Evolutionary conservation across 2,329 filamentous ascomycete species (phyloP), one percentile per base, ranked within the genome.

Genomic region (Akanthomyces uredinophilus): DNA sequence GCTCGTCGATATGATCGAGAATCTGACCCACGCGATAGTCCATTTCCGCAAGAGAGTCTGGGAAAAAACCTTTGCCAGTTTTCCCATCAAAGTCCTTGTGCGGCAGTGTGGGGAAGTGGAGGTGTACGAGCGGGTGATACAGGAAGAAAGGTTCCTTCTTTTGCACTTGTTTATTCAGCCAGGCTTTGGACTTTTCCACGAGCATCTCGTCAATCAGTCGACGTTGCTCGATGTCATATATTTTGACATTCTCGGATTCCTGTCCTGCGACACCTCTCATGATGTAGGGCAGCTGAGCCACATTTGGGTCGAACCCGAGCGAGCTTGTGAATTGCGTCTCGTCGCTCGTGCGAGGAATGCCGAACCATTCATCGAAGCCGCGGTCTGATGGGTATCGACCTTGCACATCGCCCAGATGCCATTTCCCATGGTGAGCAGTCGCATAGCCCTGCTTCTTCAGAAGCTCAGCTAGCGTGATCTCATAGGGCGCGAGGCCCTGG

Each of bases 301-400:
- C 68, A n/a, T 74, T 70, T 2, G 72, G 68, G 0, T 67, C 68
- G 35, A 70, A 75, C 0, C 73, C 73, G 3, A 71, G 22, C 0
- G 72, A 67, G 2, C 67, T 71, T 1, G 72, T 74, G 27, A 75
- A 75, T 57, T 74, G 72, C 2, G 66, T 74, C 62, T 75, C 73
- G 56, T 75, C 72, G 0, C 72, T 74, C 0, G 72, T 75, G 7
- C 73, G 61, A 0, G 73, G 73, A 18, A 76, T 76, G 0, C 74
- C 73, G 11, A 70, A 72, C 72, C 73, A 76, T 39, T 75, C 71
- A 32, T 75, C 72, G 27, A 76, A 76, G 0, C 74, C 73, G 2
- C 73, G 60, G 32, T 74, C 73, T 2, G 69, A 72, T 0, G 73
- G 73, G 8, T 75, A 75, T 1, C 73, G 68, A 0, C 73, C 73